A percentile compares a stretch with the other conserved stretches of the same genome.
Conservation (phyloP, 768 basidiomycete species). For the Hygrophorus russula region DNA sequence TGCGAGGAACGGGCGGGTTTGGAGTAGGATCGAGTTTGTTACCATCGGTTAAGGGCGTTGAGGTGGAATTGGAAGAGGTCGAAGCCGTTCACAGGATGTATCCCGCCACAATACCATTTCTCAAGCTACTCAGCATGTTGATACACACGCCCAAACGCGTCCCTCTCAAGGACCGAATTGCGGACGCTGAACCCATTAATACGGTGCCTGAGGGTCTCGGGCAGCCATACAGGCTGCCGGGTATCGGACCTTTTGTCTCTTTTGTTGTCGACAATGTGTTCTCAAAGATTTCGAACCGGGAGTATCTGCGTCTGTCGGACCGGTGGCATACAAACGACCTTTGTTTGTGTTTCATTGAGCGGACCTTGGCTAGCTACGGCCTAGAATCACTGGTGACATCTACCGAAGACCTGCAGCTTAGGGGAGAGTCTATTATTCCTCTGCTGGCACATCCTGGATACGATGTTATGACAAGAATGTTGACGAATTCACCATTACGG, state of each 20-base stretch:
- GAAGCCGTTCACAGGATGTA: constrained; percentile 72
- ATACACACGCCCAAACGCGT: constrained; percentile 75
- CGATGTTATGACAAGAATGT: constrained; percentile 68
- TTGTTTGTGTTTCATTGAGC: constrained; percentile 77
- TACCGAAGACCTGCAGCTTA: constrained; percentile 40
- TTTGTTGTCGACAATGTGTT: constrained; percentile 91
- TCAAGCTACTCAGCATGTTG: constrained; percentile 71
- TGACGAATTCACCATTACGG: constrained; percentile 67
- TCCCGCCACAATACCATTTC: constrained; percentile 83
- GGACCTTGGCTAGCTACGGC: constrained; percentile 71
- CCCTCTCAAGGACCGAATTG: constrained; percentile 44
- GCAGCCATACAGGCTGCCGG: constrained; percentile 68
- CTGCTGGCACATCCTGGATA: constrained; percentile 77
- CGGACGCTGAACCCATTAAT: constrained; percentile 50
- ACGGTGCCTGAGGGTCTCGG: constrained; percentile 77
- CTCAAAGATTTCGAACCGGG: constrained; percentile 60
- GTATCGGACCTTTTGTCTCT: constrained; percentile 70
- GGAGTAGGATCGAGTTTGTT: constrained; percentile 24
- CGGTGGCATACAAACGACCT: constrained; percentile 82
- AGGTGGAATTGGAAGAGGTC: constrained; percentile 80
- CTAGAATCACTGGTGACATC: constrained; percentile 57
- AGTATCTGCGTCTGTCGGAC: constrained; percentile 65
- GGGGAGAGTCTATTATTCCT: constrained; percentile 40
- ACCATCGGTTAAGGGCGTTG: constrained; percentile 62
- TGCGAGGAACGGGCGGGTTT: constrained; percentile 35